Conservation (phyloP, 1,139 yeast genomes). For the Zygosaccharomyces sapae region DNA sequence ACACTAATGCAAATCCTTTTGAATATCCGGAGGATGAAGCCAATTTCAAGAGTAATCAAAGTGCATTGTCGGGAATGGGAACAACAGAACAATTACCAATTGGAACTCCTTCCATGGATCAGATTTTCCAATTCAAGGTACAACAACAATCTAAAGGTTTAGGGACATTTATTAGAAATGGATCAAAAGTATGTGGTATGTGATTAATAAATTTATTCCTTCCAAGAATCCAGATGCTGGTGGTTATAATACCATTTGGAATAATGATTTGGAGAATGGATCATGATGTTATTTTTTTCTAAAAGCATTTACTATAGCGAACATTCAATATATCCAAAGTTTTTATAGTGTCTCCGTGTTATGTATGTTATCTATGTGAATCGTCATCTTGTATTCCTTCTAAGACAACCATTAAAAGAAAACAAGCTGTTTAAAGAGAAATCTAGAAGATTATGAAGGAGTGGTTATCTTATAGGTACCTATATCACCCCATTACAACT, state of each 20-base stretch:
- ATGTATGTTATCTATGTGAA: too few species aligned
- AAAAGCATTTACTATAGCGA: neutral
- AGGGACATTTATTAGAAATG: conserved; percentile 20
- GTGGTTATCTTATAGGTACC: conserved; percentile 15
- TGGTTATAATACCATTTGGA: conserved; percentile 21
- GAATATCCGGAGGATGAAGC: conserved; percentile 20
- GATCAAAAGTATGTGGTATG: conserved; percentile 20
- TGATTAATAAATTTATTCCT: conserved; percentile 19
- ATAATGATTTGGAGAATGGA: conserved; percentile 9
- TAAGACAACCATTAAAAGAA: neutral
- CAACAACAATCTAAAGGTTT: conserved; percentile 13
- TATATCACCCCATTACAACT: conserved; percentile 11
- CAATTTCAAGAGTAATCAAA: conserved; percentile 17
- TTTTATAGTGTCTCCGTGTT: neutral
- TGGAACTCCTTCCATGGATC: conserved; percentile 22
- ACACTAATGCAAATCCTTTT: conserved; percentile 36
- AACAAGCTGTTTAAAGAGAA: too few species aligned
- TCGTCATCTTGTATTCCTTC: too few species aligned
- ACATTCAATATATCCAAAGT: neutral
- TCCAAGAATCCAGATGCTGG: conserved; percentile 13
- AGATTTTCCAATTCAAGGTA: conserved; percentile 20
- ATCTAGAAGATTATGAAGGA: conserved; percentile 5
- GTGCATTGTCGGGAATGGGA: conserved; percentile 15
- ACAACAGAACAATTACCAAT: conserved; percentile 13
- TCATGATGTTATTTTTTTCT: neutral